Base-by-base conservation (phyloP, 2,329 filamentous ascomycete genomes). In the Paramyrothecium roridum region DNA sequence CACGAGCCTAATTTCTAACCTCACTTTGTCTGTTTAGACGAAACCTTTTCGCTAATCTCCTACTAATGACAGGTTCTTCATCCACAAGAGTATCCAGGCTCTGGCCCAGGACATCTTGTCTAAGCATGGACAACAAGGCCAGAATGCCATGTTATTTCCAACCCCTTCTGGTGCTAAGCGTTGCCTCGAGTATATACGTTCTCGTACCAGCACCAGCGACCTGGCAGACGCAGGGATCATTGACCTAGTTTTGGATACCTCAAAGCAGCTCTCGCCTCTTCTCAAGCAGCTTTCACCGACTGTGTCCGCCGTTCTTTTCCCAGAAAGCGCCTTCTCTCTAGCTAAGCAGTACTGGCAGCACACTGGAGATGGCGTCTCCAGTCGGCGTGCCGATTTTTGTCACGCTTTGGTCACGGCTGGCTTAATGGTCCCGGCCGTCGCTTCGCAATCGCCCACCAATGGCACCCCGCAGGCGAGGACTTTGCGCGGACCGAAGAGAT, bases 301-400 rank as follows among this genome's bases (percentile, higher is more conserved):
- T 11, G 76, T 93, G 21, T 89, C 83, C 1, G 86, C 86, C 22
- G 86, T 96, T 3, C 68, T 98, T 46, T 91, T 88, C 63, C 84
- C 87, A 1, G 77, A 81, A 48, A 82, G 86, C 13, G 74, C 85
- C 19, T 93, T 88, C 63, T 74, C 84, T 4, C 72, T 89, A 56
- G 90, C 91, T n/a, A 98, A 97, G 71, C 84, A 92, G 65, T 97
- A 96, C 66, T 99, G 95, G 95, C 95, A 98, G 70, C 95, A 99
- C 71, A 89, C 90, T 1, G 95, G 95, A 20, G 93, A 96, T 58
- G 95, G 95, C 17, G 81, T 96, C 16, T 97, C 93, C 1, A 97
- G 93, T 69, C 87, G 95, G 51, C 85, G 92, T 45, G 93, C 91
- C 34, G 93, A 97, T 68, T 97, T 96, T 71, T 96, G 90, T 67